Evolutionary conservation across 352 stramenopile genomes (phyloP).

Genomic region (Thalassiosira livingstoniorum): DNA sequence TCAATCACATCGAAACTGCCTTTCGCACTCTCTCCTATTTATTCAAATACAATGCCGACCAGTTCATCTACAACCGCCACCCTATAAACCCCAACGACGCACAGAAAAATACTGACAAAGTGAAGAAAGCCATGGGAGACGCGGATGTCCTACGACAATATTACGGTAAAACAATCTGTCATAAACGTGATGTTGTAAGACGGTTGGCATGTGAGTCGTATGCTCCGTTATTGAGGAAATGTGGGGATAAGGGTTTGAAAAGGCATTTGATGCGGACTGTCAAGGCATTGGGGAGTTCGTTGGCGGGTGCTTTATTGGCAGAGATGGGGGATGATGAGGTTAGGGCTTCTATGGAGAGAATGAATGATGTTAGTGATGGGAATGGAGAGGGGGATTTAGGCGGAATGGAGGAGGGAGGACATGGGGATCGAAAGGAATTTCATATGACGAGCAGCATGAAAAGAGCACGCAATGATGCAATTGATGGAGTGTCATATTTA

Average conservation of each 20-base stretch:
- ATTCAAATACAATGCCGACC: slow-evolving; percentile 81
- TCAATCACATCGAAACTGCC: slow-evolving; percentile 80
- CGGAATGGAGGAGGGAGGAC: too few species aligned
- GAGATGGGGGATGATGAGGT: background rate
- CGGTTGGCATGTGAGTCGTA: slow-evolving; percentile 81
- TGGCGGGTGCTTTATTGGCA: slow-evolving; percentile 20
- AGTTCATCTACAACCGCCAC: slow-evolving; percentile 61
- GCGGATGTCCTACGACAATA: slow-evolving; percentile 82
- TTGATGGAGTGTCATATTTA: slow-evolving; percentile 82
- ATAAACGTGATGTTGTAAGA: slow-evolving; percentile 78
- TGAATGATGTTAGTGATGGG: slow-evolving; percentile 6
- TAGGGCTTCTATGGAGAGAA: slow-evolving; percentile 4
- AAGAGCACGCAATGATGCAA: slow-evolving; percentile 70
- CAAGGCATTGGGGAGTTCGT: slow-evolving; percentile 67
- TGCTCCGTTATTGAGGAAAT: slow-evolving; percentile 79
- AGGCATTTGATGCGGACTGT: slow-evolving; percentile 77
- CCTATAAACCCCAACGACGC: background rate
- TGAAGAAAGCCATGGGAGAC: slow-evolving; percentile 34
- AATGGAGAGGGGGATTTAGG: slow-evolving; percentile 24
- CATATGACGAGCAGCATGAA: slow-evolving; percentile 53
- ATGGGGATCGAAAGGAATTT: background rate
- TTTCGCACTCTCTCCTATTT: slow-evolving; percentile 83
- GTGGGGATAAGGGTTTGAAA: slow-evolving; percentile 69
- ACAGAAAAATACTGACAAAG: background rate
- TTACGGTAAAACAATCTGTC: slow-evolving; percentile 81